phyloP scores from a whole-genome alignment of 2,329 filamentous ascomycete species.

The Arthroderma sp. region DNA sequence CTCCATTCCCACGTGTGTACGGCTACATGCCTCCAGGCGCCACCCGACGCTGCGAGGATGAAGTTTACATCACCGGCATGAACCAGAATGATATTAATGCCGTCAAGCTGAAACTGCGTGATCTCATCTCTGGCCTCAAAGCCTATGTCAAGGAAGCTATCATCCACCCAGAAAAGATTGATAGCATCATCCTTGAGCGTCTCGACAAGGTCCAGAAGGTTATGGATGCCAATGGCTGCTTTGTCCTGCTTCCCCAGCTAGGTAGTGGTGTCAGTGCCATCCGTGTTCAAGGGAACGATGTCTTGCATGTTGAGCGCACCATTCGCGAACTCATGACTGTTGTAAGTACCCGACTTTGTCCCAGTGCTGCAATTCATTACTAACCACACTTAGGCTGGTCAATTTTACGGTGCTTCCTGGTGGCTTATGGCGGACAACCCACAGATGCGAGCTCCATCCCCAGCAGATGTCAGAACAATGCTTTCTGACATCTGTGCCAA shows the following conservation, averaged over 20 bases:
- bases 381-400: slow-evolving; percentile 55
- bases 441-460: slow-evolving; percentile 48
- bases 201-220: slow-evolving; percentile 97
- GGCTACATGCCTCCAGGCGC: slow-evolving; percentile 78
- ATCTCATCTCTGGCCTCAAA: slow-evolving; percentile 68
- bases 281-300: slow-evolving; percentile 83
- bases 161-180: slow-evolving; percentile 82
- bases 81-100: slow-evolving; percentile 69
- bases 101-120: slow-evolving; percentile 83
- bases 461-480: slow-evolving; percentile 72
- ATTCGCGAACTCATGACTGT: slow-evolving; percentile 92
- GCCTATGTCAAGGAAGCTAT: slow-evolving; percentile 85
- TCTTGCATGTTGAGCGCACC: slow-evolving; percentile 86
- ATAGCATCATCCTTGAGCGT: slow-evolving; percentile 80
- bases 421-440: slow-evolving; percentile 58
- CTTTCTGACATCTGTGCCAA: slow-evolving; percentile 92
- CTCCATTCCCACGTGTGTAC: slow-evolving; percentile 82
- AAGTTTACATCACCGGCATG: slow-evolving; percentile 92
- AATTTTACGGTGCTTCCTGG: slow-evolving; percentile 97
- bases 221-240: slow-evolving; percentile 90
- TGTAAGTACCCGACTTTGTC: slow-evolving; percentile 40
- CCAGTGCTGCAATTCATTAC: neutral
- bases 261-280: slow-evolving; percentile 75
- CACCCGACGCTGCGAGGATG: slow-evolving; percentile 66
- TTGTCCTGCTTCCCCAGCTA: slow-evolving; percentile 80